Conservation (phyloP, 208 protist genomes). For the Tritrichomonas musculus region DNA sequence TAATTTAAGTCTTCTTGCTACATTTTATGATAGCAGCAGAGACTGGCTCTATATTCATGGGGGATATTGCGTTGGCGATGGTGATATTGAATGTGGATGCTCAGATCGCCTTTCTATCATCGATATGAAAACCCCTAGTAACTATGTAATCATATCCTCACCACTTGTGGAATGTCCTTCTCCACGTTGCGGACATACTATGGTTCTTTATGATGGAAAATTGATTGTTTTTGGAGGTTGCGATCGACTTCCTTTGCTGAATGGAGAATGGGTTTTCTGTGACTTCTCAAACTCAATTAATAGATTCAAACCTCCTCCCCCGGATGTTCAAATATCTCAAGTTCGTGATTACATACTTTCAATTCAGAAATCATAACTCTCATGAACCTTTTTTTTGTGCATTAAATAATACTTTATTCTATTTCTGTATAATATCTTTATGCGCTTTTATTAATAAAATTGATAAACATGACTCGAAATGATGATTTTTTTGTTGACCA, state of each 20-base stretch:
- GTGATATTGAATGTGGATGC: background rate
- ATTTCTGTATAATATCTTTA: no score
- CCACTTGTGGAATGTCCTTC: background rate
- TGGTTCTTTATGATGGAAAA: background rate
- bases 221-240: background rate
- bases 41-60: background rate
- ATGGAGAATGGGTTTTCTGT: slow-evolving; percentile 4
- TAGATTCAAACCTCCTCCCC: no score
- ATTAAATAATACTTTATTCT: no score
- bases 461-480: no score
- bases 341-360: no score
- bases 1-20: background rate
- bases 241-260: background rate
- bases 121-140: background rate
- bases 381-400: no score
- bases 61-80: background rate
- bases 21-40: background rate
- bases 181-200: background rate
- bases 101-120: background rate
- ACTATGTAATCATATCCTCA: background rate
- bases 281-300: background rate
- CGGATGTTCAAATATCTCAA: no score
- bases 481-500: no score
- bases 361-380: no score
- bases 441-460: no score